Percentiles rank a stretch among this genome's conserved stretches.
These are phyloP conservation scores for Malus hybrid DNA, from an alignment of 331 rosid genomes.

Conservation along the genomic window DNA sequence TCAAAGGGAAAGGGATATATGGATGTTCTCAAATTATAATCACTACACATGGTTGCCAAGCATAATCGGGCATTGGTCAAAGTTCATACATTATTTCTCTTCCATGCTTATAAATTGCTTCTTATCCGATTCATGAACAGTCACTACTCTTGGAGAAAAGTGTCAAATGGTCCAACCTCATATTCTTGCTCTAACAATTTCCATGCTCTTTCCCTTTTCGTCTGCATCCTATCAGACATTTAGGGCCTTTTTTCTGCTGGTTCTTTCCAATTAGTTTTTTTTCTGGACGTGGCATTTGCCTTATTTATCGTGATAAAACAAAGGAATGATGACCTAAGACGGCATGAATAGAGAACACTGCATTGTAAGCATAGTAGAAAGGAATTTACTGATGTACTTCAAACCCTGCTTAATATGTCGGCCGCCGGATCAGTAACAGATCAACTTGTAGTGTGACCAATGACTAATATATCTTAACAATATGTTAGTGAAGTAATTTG, in stretches of 20 bases:
- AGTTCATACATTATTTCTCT: neutral
- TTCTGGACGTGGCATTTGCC: no score
- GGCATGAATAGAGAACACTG: neutral
- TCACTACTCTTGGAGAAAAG: no score
- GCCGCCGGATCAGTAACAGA: neutral
- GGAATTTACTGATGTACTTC: neutral
- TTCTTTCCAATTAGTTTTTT: no score
- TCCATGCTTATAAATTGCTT: neutral
- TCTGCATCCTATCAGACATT: neutral
- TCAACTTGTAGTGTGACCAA: neutral
- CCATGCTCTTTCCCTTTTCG: neutral
- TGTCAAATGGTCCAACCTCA: neutral
- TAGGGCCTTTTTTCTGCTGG: neutral
- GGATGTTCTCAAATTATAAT: neutral
- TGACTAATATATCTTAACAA: neutral
- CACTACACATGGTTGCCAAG: neutral
- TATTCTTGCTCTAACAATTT: neutral
- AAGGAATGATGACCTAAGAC: neutral
- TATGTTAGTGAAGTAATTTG: neutral
- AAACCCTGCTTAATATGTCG: neutral
- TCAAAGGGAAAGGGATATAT: neutral
- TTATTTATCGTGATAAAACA: neutral
- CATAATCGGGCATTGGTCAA: neutral
- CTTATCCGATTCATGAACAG: slow-evolving; percentile 2
- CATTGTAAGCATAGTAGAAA: neutral